Evolutionary conservation across 768 basidiomycete species (phyloP).

Genomic region (Porphyrellus cyaneotinctus): DNA sequence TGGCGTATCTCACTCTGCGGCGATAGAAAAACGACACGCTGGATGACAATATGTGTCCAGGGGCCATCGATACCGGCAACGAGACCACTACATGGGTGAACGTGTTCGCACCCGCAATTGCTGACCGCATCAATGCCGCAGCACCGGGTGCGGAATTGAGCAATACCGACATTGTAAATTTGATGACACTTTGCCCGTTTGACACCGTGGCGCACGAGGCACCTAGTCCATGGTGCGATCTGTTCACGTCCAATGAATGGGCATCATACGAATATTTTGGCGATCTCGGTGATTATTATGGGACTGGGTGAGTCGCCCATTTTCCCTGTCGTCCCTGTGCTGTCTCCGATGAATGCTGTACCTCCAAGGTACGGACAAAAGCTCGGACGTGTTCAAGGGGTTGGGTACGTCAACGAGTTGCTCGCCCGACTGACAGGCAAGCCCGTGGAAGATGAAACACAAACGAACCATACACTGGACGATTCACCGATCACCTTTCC

Average conservation of each 20-base stretch:
- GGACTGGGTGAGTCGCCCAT: conserved; percentile 47
- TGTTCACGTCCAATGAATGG: conserved; percentile 63
- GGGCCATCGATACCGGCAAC: conserved; percentile 38
- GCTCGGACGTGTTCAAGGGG: conserved; percentile 71
- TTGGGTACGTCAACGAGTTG: conserved; percentile 85
- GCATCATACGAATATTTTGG: conserved; percentile 57
- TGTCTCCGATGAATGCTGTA: not conserved
- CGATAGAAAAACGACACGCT: conserved; percentile 57
- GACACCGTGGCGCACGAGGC: conserved; percentile 52
- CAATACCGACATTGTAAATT: conserved; percentile 46
- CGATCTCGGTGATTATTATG: conserved; percentile 74
- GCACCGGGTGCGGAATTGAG: conserved; percentile 62
- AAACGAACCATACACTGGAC: conserved; percentile 74
- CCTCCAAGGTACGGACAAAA: conserved; percentile 54
- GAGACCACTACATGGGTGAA: conserved; percentile 48
- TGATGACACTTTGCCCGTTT: conserved; percentile 74
- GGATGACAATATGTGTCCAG: conserved; percentile 60
- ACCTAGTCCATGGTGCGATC: conserved; percentile 59
- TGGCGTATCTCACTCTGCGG: conserved; percentile 1
- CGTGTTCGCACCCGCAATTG: conserved; percentile 51
- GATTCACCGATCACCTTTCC: conserved; percentile 65
- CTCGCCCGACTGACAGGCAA: conserved; percentile 65
- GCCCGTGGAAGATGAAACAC: conserved; percentile 64
- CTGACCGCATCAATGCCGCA: conserved; percentile 49
- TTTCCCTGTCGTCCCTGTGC: too few species aligned